Evolutionary conservation across 495 filamentous ascomycete species (phyloP), one percentile per base, ranked within the genome.

Genomic region (Penicillium crystallinum): DNA sequence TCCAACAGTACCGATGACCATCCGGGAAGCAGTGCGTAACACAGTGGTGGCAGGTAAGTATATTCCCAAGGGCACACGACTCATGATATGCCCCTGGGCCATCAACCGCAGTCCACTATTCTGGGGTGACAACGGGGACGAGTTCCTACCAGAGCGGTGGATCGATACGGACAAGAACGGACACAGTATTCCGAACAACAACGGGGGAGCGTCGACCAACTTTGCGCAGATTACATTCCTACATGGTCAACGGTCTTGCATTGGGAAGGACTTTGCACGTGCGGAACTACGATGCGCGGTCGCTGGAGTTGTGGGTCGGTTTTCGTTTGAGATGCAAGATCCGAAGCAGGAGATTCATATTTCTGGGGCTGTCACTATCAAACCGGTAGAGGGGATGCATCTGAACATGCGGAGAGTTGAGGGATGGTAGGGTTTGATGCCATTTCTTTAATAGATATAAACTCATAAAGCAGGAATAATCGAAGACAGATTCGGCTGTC

Each of bases 331-430:
- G 66, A 81, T 89, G 65, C 68, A 80, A 43, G 78, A 87, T 58
- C 70, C 77, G 46, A 76, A 84, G 65, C 71, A 71, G 53, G 81
- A 82, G 56, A 63, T 89, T 22, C 57, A 74, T 23, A 81, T 86
- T 50, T 82, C 78, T 45, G 77, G 80, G 1, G 80, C 80, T 17
- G 69, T 90, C 19, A 90, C 87, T 8, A 77, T 79, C 6, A 84
- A 79, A 61, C 87, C 87, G 1, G 70, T 70, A 3, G 80, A 80
- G 25, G 88, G 88, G 9, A 69, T 92, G 76, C 71, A 78, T 64
- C 67, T 88, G 44, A 75, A 68, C 61, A 74, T 83, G 62, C 80
- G 66, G 56, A 65, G 78, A 31, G 62, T 90, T 38, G 79, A 81
- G 23, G 85, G 78, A 5, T 90, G 85, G 87, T 89, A 67, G 19